Percentiles rank a stretch among this genome's conserved stretches.
These are phyloP conservation scores for Daldinia loculata DNA, from an alignment of 495 filamentous ascomycete genomes.

Conservation along the genomic window DNA sequence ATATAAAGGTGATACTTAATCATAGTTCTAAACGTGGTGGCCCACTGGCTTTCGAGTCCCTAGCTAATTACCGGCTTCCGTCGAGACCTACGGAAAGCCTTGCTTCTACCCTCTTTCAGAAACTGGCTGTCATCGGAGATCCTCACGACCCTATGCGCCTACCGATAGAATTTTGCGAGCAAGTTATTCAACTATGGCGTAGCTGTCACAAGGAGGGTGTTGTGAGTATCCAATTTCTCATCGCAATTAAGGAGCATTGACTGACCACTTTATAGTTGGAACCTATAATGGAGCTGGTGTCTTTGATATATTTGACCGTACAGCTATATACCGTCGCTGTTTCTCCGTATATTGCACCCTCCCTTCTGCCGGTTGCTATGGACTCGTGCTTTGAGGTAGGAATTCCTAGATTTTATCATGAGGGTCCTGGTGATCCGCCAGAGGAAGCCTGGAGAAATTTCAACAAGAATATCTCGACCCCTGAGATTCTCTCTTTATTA, in stretches of 20 bases:
- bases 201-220: constrained; percentile 50
- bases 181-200: constrained; percentile 56
- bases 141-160: constrained; percentile 49
- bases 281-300: constrained; percentile 55
- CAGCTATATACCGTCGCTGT: constrained; percentile 52
- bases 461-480: constrained; percentile 49
- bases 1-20: constrained; percentile 54
- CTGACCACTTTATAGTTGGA: constrained; percentile 45
- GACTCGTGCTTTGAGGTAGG: constrained; percentile 46
- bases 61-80: constrained; percentile 53
- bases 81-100: constrained; percentile 52
- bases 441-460: constrained; percentile 36
- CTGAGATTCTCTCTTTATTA: constrained; percentile 52
- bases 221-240: constrained; percentile 22
- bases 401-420: constrained; percentile 43
- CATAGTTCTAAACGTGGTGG: constrained; percentile 49
- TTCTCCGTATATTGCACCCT: constrained; percentile 54
- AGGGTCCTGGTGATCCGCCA: constrained; percentile 37
- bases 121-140: constrained; percentile 50
- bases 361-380: constrained; percentile 54
- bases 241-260: background rate
- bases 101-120: constrained; percentile 55
- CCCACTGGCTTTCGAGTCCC: constrained; percentile 53
- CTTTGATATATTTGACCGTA: constrained; percentile 50
- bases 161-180: constrained; percentile 55